These are phyloP conservation scores for Erysimum pusillum DNA, from an alignment of 441 rosid genomes.

Conservation along the genomic window DNA sequence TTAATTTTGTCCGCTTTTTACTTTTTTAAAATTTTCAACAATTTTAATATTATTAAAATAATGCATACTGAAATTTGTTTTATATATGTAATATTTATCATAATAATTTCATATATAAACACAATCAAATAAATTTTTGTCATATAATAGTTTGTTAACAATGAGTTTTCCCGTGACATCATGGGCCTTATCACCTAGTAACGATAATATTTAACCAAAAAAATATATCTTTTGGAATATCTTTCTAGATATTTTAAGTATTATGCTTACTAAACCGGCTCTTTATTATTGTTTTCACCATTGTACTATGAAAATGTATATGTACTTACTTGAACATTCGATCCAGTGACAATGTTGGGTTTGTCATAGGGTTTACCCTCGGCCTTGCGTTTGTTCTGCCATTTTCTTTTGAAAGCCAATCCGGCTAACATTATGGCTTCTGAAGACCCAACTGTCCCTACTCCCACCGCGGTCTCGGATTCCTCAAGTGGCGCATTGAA, in stretches of 20 bases:
- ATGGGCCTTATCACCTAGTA: too few species aligned
- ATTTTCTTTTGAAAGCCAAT: conserved; percentile 58
- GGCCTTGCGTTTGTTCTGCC: conserved; percentile 62
- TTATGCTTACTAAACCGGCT: neutral
- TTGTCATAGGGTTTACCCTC: conserved; percentile 62
- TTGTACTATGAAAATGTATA: too few species aligned
- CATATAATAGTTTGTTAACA: too few species aligned
- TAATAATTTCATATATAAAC: too few species aligned
- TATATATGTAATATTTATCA: too few species aligned
- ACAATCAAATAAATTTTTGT: too few species aligned
- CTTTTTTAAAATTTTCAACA: too few species aligned
- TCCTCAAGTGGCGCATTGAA: conserved; percentile 52
- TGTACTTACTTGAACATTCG: conserved; percentile 57
- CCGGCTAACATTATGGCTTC: conserved; percentile 66
- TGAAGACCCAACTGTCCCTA: conserved; percentile 54
- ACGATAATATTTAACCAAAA: too few species aligned
- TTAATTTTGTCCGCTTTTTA: too few species aligned
- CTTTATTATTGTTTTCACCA: neutral
- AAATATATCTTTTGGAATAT: neutral
- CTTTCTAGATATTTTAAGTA: neutral
- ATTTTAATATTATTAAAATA: too few species aligned
- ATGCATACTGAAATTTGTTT: too few species aligned
- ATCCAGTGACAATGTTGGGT: conserved; percentile 66
- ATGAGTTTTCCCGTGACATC: too few species aligned
- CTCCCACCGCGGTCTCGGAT: conserved; percentile 48